Evolutionary conservation across 306 rosid species (phyloP).

Genomic region (Malus sieversii): DNA sequence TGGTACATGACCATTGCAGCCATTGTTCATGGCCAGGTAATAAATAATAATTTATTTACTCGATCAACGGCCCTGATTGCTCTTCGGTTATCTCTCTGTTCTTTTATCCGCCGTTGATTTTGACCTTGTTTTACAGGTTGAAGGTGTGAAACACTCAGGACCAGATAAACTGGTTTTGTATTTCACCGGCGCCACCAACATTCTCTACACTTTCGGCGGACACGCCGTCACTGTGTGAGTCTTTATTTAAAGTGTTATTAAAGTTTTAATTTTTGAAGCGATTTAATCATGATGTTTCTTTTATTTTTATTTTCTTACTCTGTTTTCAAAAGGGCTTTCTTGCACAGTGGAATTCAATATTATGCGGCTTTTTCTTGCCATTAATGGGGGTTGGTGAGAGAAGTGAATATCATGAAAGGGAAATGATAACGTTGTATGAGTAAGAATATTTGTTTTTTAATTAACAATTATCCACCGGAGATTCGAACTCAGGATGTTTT

Average conservation of each 20-base stretch:
- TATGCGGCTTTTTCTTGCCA: constrained; percentile 46
- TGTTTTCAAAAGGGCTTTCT: not conserved
- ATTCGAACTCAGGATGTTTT: not conserved
- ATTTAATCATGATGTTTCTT: constrained; percentile 4
- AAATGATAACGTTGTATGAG: not conserved
- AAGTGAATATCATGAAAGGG: constrained; percentile 33
- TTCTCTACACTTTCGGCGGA: constrained; percentile 96
- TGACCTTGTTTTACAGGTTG: constrained; percentile 34
- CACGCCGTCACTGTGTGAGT: constrained; percentile 96
- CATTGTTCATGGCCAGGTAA: constrained; percentile 73
- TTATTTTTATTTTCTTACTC: not conserved
- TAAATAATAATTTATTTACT: not conserved
- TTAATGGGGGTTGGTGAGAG: constrained; percentile 22
- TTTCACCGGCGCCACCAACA: constrained; percentile 96
- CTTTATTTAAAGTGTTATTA: not conserved
- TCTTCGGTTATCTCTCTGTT: not conserved
- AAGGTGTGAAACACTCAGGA: constrained; percentile 70
- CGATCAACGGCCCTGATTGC: not conserved
- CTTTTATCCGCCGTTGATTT: not conserved
- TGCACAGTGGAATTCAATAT: not conserved
- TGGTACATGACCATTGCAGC: constrained; percentile 92
- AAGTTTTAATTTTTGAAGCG: not conserved
- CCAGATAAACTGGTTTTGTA: constrained; percentile 68
- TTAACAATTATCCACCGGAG: too few species aligned
- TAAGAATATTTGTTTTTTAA: not conserved